Evolutionary conservation across 2,329 filamentous ascomycete genomes (phyloP).

Genomic region (Endocalyx cinctus): DNA sequence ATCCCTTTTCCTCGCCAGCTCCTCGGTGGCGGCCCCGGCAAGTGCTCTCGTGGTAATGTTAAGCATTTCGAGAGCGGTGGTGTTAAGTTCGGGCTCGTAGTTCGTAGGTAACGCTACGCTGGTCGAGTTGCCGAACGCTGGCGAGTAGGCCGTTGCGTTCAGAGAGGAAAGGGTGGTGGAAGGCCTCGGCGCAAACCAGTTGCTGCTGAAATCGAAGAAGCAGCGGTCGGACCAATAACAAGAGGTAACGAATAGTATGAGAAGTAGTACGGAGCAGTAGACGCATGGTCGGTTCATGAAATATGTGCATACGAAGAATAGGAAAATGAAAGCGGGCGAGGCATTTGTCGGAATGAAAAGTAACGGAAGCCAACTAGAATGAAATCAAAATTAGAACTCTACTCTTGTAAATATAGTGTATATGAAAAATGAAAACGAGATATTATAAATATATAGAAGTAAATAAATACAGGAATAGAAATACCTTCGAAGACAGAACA

Average conservation of each 20-base stretch:
- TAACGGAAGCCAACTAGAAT: slow-evolving; percentile 73
- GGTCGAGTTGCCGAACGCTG: slow-evolving; percentile 26
- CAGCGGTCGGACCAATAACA: slow-evolving; percentile 86
- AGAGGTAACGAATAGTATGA: slow-evolving; percentile 89
- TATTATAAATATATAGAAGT: no score
- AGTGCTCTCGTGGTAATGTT: slow-evolving; percentile 68
- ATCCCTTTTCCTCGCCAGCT: slow-evolving; percentile 47
- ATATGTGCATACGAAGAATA: slow-evolving; percentile 90
- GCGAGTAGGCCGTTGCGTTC: slow-evolving; percentile 30
- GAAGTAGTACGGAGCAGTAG: slow-evolving; percentile 93
- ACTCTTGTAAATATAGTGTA: no score
- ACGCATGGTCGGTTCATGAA: slow-evolving; percentile 94
- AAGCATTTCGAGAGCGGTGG: slow-evolving; percentile 50
- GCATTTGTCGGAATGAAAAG: slow-evolving; percentile 86
- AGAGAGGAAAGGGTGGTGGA: slow-evolving; percentile 54
- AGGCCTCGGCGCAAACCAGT: slow-evolving; percentile 86
- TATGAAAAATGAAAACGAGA: no score
- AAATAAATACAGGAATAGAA: no score
- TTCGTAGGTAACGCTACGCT: slow-evolving; percentile 26
- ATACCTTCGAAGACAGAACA: slow-evolving; percentile 63
- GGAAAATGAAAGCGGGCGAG: slow-evolving; percentile 78
- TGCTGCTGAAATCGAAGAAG: slow-evolving; percentile 87
- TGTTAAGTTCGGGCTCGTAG: no score
- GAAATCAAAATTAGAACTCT: slow-evolving; percentile 10
- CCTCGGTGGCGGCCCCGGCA: slow-evolving; percentile 62